phyloP scores from a whole-genome alignment of 2,329 filamentous ascomycete genomes.

The Paraphoma sp. region DNA sequence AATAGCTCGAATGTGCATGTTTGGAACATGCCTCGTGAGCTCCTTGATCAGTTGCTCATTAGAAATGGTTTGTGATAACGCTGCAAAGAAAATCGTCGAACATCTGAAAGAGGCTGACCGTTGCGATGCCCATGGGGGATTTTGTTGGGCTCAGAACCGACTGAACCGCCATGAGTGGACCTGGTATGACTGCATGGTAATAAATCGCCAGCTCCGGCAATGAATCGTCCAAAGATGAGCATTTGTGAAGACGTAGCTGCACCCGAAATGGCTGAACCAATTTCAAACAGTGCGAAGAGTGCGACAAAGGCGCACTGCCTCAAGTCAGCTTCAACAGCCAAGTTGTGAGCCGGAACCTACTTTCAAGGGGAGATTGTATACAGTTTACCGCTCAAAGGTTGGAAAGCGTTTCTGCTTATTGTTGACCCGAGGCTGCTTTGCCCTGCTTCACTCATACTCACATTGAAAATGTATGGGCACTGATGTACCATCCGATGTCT shows the following conservation, averaged over 20 bases:
- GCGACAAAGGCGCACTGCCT: slow-evolving; percentile 38
- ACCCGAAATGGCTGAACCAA: slow-evolving; percentile 56
- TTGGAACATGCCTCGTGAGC: slow-evolving; percentile 50
- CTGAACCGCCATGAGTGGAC: slow-evolving; percentile 49
- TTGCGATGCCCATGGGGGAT: slow-evolving; percentile 48
- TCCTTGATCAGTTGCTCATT: slow-evolving; percentile 65
- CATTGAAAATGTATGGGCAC: slow-evolving; percentile 36
- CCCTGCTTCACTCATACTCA: slow-evolving; percentile 5
- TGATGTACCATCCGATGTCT: slow-evolving; percentile 60
- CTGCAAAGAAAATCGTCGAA: slow-evolving; percentile 70
- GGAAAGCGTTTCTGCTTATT: slow-evolving; percentile 23
- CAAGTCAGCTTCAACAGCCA: slow-evolving; percentile 14
- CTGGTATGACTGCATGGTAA: slow-evolving; percentile 37
- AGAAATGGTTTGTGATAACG: slow-evolving; percentile 70
- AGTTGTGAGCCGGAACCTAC: slow-evolving; percentile 1
- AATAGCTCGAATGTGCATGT: slow-evolving; percentile 47
- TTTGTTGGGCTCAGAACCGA: slow-evolving; percentile 45
- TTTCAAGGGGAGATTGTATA: slow-evolving; percentile 54
- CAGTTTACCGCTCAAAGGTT: slow-evolving; percentile 50
- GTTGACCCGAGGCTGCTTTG: background rate
- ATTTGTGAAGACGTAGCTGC: slow-evolving; percentile 47
- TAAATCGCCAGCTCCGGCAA: slow-evolving; percentile 45
- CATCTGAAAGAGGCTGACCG: slow-evolving; percentile 63
- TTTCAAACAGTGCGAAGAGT: slow-evolving; percentile 53
- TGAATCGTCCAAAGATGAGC: slow-evolving; percentile 56